phyloP scores from a whole-genome alignment of 805 yeast genomes.

The Osmozyma mogii region DNA sequence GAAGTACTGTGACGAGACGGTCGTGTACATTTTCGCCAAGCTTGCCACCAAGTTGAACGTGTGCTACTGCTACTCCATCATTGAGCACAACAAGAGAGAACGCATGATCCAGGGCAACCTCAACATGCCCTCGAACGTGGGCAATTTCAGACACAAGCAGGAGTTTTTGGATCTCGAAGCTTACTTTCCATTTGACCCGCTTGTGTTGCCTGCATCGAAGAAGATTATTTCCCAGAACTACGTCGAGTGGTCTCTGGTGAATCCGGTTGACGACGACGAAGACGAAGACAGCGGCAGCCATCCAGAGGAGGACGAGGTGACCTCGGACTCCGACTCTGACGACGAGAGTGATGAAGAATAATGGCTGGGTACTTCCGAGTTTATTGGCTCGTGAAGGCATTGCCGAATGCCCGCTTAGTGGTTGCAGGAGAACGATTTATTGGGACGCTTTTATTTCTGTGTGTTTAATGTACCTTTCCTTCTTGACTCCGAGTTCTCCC shows the following conservation, averaged over 20 bases:
- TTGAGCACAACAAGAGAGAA: slow-evolving; percentile 80
- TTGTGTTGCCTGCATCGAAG: slow-evolving; percentile 59
- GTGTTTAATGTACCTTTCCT: background rate
- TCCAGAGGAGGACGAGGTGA: slow-evolving; percentile 17
- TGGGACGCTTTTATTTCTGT: background rate
- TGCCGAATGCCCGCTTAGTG: slow-evolving; percentile 10
- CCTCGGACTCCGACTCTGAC: slow-evolving; percentile 16
- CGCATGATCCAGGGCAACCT: slow-evolving; percentile 42
- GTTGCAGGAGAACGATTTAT: background rate
- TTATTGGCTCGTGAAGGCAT: slow-evolving; percentile 7
- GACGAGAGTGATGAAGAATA: slow-evolving; percentile 10
- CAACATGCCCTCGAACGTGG: slow-evolving; percentile 24
- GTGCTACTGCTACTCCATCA: slow-evolving; percentile 88
- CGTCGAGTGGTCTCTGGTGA: slow-evolving; percentile 66
- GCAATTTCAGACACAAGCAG: slow-evolving; percentile 53
- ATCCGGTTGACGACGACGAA: slow-evolving; percentile 51
- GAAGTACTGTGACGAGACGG: slow-evolving; percentile 88
- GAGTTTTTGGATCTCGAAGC: slow-evolving; percentile 86
- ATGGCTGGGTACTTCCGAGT: background rate
- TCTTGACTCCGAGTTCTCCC: background rate
- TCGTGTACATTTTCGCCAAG: slow-evolving; percentile 87
- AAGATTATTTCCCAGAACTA: slow-evolving; percentile 42
- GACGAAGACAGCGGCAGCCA: slow-evolving; percentile 38
- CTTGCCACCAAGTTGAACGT: slow-evolving; percentile 84
- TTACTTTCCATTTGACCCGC: slow-evolving; percentile 95